Evolutionary conservation across 2,329 filamentous ascomycete species (phyloP), one percentile per base, ranked within the genome.

Genomic region (Ascochyta rabiei): DNA sequence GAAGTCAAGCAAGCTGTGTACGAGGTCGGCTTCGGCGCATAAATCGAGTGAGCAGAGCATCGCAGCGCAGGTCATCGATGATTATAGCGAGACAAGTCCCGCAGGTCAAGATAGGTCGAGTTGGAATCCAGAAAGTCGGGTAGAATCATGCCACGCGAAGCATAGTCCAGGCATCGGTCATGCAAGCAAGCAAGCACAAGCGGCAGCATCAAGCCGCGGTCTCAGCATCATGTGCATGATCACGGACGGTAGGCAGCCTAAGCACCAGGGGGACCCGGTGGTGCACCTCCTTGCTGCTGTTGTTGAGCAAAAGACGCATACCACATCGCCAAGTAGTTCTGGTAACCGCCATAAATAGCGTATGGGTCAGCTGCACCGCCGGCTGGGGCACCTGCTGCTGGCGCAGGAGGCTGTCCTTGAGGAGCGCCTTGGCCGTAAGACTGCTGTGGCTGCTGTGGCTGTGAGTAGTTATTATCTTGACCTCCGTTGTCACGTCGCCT

Each of bases 311-410:
- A 72, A 42, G 89, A 89, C 69, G 90, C 87, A 77, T 91, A 93
- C 90, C 90, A 95, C 65, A 93, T 81, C 35, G 88, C 85, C 55
- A 91, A 77, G 72, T 93, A 95, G 64, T 88, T 88, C 66, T 92
- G 84, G 75, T 93, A 93, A 57, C 90, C 90, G 62, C 90, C 90
- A 76, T 93, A 95, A 53, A 87, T 82, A 53, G 90, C 90, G 75
- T 95, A 95, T 35, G 76, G 76, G 52, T 78, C 76, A 66, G 69
- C 70, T 41, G 66, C 67, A 56, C 61, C 69, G 68, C 90, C 89
- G 51, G 80, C 80, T 43, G 73, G 60, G 35, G 77, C 57, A 77
- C 79, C 57, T 62, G 65, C 59, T 57, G 58, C 61, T 53, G 69
- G 53, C 47, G 65, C 62, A 60, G 63, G 64, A 56, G 62, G 49